A percentile compares a stretch with the other conserved stretches of the same genome.
Evolutionary conservation across 768 basidiomycete genomes (phyloP).

Genomic region (Pleurotus citrinopileatus): DNA sequence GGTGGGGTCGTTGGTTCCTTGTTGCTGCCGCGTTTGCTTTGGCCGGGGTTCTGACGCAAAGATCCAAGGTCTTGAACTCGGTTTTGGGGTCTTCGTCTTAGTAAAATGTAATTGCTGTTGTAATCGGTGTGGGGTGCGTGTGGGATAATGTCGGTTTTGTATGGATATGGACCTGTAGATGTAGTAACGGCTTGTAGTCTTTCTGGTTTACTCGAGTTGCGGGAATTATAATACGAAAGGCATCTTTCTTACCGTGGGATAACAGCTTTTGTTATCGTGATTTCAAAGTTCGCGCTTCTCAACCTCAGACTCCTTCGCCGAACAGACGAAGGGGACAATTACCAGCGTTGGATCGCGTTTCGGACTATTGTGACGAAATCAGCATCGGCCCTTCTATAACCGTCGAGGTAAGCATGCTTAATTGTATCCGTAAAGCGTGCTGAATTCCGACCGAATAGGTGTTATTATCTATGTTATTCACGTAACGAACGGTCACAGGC

Average conservation of each 20-base stretch:
- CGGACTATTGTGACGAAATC: too few species aligned
- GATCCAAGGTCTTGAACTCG: slow-evolving; percentile 25
- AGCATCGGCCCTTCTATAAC: neutral
- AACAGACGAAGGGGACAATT: too few species aligned
- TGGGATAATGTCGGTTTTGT: too few species aligned
- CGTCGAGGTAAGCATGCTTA: neutral
- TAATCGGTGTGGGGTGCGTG: too few species aligned
- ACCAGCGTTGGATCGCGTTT: too few species aligned
- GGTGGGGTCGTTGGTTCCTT: slow-evolving; percentile 45
- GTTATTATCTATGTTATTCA: slow-evolving; percentile 5
- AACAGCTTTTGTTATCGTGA: neutral
- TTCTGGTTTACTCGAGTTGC: too few species aligned
- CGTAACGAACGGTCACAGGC: slow-evolving; percentile 1
- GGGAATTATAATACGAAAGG: too few species aligned
- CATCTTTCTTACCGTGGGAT: neutral
- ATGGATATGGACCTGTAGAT: too few species aligned
- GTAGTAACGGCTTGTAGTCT: too few species aligned
- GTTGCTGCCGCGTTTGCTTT: slow-evolving; percentile 37
- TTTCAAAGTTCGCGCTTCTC: too few species aligned
- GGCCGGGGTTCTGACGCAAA: slow-evolving; percentile 41
- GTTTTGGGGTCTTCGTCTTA: neutral
- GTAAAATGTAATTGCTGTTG: too few species aligned
- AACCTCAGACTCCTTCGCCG: too few species aligned
- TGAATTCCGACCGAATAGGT: slow-evolving; percentile 4
- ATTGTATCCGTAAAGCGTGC: neutral